phyloP scores from a whole-genome alignment of 2,329 filamentous ascomycete genomes.

The Bimuria novae-zelandiae region DNA sequence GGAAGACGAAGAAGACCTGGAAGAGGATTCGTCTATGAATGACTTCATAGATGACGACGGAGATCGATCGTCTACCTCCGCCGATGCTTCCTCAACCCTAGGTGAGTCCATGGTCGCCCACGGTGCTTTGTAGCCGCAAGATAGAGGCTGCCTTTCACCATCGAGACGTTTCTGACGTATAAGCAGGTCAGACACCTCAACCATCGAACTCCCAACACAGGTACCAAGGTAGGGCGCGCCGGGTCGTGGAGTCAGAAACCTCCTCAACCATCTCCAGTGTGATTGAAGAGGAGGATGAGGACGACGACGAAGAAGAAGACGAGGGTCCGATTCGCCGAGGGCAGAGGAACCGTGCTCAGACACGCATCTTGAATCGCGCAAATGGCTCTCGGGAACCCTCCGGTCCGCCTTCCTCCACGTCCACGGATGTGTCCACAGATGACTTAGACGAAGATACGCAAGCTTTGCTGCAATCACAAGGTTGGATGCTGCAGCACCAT shows the following conservation, averaged over 20 bases:
- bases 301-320: conserved; percentile 47
- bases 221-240: conserved; percentile 33
- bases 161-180: conserved; percentile 21
- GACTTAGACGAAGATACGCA: conserved; percentile 48
- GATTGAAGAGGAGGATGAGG: conserved; percentile 39
- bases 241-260: conserved; percentile 47
- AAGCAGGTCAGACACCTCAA: conserved; percentile 36
- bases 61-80: conserved; percentile 26
- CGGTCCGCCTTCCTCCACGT: conserved; percentile 39
- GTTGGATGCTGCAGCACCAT: conserved; percentile 46
- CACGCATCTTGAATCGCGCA: conserved; percentile 37
- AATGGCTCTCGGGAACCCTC: conserved; percentile 40
- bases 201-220: conserved; percentile 27
- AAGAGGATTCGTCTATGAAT: conserved; percentile 49
- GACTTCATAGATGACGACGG: conserved; percentile 49
- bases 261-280: conserved; percentile 43
- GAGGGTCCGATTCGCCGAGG: conserved; percentile 41
- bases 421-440: conserved; percentile 41
- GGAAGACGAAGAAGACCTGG: conserved; percentile 47
- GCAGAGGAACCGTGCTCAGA: conserved; percentile 35
- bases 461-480: conserved; percentile 40
- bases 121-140: too few relatives aligned
- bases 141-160: too few relatives aligned
- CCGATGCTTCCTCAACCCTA: conserved; percentile 36
- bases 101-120: conserved; percentile 8